Conservation (phyloP, 1,284 basidiomycete genomes). For the Trichosporon sp. region DNA sequence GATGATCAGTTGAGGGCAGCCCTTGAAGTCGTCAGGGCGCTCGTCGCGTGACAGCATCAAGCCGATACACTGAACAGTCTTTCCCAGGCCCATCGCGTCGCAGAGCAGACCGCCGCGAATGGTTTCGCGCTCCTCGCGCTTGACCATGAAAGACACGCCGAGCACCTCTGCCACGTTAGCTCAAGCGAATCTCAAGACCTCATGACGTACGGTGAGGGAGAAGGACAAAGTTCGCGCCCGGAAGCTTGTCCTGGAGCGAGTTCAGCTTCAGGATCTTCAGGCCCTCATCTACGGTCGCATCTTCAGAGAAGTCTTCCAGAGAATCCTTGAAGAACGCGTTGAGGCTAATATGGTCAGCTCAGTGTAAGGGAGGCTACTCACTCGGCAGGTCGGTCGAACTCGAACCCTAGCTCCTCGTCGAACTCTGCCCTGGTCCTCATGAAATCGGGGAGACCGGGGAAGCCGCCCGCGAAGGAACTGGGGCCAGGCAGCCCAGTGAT, state of each 20-base stretch:
- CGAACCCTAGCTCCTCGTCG: neutral
- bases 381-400: conserved; percentile 16
- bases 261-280: conserved; percentile 29
- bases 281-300: conserved; percentile 32
- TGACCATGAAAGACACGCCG: conserved; percentile 49
- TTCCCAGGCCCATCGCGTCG: conserved; percentile 44
- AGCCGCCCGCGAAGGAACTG: neutral
- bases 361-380: conserved; percentile 10
- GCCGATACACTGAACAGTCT: conserved; percentile 51
- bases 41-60: conserved; percentile 40
- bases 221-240: conserved; percentile 32
- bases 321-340: conserved; percentile 36
- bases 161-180: conserved; percentile 25
- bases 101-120: conserved; percentile 44
- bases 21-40: conserved; percentile 39
- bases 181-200: neutral
- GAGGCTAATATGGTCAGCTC: conserved; percentile 21
- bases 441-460: neutral
- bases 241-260: conserved; percentile 23
- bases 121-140: conserved; percentile 36
- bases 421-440: neutral
- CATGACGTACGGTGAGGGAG: conserved; percentile 44
- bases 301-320: conserved; percentile 36
- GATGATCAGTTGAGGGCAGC: conserved; percentile 45
- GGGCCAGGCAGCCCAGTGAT: neutral